phyloP scores from a whole-genome alignment of 306 rosid species.

The Dalbergia cochinchinensis region DNA sequence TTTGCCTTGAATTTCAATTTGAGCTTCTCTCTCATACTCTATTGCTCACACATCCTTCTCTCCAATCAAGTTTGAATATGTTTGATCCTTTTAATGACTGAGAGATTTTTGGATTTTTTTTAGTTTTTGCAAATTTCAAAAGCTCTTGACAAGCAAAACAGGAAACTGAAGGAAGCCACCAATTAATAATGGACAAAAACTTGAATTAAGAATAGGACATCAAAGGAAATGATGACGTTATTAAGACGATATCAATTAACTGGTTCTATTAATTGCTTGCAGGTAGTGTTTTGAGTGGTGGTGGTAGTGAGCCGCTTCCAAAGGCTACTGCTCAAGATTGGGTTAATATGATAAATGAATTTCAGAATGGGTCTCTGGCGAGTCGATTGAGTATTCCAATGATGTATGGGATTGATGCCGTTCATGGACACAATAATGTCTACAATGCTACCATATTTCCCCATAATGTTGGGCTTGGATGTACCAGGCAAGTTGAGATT shows the following conservation, averaged over 20 bases:
- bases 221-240: not conserved
- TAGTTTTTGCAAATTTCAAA: constrained; percentile 29
- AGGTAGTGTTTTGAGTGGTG: constrained; percentile 98
- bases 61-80: not conserved
- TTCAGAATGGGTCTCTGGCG: constrained; percentile 80
- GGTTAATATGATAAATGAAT: constrained; percentile 88
- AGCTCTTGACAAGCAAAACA: not conserved
- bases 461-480: constrained; percentile 95
- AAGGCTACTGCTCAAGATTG: constrained; percentile 90
- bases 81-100: not conserved
- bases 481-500: constrained; percentile 79
- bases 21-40: not conserved
- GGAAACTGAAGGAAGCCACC: constrained; percentile 5
- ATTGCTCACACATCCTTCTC: not conserved
- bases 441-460: constrained; percentile 96
- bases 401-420: constrained; percentile 98
- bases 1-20: constrained; percentile 27
- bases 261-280: constrained; percentile 45
- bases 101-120: not conserved
- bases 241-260: constrained; percentile 15
- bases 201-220: constrained; percentile 20
- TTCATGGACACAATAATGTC: constrained; percentile 97
- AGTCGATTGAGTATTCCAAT: constrained; percentile 94
- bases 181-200: not conserved
- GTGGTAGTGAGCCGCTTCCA: constrained; percentile 91